Percentiles rank a stretch among this genome's conserved stretches.
phyloP scores from a whole-genome alignment of 306 rosid species.

The Hippophae gyantsensis region DNA sequence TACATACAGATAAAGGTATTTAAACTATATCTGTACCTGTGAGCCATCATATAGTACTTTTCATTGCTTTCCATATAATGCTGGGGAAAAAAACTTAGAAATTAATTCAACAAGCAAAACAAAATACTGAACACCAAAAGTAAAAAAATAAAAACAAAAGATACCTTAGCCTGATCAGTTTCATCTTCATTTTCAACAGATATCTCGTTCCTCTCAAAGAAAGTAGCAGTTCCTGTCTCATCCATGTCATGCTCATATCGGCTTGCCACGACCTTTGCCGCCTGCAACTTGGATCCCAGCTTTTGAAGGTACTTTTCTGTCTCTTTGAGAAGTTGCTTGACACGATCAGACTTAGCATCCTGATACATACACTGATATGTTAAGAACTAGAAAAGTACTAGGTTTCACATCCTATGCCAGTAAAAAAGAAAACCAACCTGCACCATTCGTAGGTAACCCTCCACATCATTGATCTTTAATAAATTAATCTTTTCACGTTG shows the following conservation, averaged over 20 bases:
- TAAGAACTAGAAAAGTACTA: neutral
- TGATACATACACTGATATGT: slow-evolving; percentile 22
- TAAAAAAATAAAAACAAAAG: slow-evolving; percentile 19
- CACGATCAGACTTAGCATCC: slow-evolving; percentile 99
- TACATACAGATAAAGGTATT: slow-evolving; percentile 11
- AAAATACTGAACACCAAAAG: slow-evolving; percentile 3
- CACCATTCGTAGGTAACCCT: slow-evolving; percentile 98
- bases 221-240: slow-evolving; percentile 40
- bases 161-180: slow-evolving; percentile 98
- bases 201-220: slow-evolving; percentile 53
- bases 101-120: slow-evolving; percentile 19
- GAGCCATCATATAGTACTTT: slow-evolving; percentile 98
- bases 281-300: slow-evolving; percentile 86
- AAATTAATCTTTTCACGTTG: slow-evolving; percentile 98
- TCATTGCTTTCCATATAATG: slow-evolving; percentile 99
- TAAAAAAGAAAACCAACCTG: slow-evolving; percentile 50
- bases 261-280: slow-evolving; percentile 63
- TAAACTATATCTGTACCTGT: slow-evolving; percentile 49
- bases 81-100: slow-evolving; percentile 36
- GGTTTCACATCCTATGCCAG: slow-evolving; percentile 8
- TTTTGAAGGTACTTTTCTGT: slow-evolving; percentile 98
- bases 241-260: slow-evolving; percentile 60
- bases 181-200: slow-evolving; percentile 81
- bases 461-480: slow-evolving; percentile 95
- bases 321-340: slow-evolving; percentile 95